Conservation (phyloP, 1,284 basidiomycete species). For the Pseudozyma sp. region DNA sequence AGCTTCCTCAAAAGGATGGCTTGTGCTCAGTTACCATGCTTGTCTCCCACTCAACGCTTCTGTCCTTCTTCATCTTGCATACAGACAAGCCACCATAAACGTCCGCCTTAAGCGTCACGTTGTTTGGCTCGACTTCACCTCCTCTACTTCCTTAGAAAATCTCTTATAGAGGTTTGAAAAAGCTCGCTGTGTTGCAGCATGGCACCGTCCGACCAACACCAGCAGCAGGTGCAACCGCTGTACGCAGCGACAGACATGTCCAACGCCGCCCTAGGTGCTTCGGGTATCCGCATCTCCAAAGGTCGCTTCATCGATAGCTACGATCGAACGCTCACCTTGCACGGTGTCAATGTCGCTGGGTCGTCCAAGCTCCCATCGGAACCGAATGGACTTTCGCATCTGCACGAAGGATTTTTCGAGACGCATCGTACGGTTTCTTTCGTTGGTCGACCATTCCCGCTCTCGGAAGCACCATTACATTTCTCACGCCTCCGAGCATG, state of each 20-base stretch:
- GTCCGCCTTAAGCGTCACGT: too few species aligned
- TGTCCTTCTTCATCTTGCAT: not conserved
- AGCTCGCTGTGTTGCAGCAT: not conserved
- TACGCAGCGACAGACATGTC: conserved; percentile 57
- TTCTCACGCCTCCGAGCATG: conserved; percentile 66
- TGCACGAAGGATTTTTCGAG: conserved; percentile 58
- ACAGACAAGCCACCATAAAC: not conserved
- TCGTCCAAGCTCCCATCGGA: conserved; percentile 66
- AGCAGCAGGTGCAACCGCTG: too few species aligned
- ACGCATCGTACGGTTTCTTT: conserved; percentile 68
- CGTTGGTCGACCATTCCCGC: conserved; percentile 69
- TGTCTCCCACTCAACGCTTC: not conserved
- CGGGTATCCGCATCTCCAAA: conserved; percentile 30
- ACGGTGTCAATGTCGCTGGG: conserved; percentile 69
- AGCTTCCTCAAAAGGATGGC: not conserved
- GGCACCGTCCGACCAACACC: conserved; percentile 3
- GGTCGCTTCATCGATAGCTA: conserved; percentile 64
- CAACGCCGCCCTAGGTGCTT: conserved; percentile 37
- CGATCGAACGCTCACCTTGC: conserved; percentile 67
- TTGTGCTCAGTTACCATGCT: conserved; percentile 5
- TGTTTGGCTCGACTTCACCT: not conserved
- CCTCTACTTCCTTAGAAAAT: not conserved
- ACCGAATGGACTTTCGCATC: conserved; percentile 49
- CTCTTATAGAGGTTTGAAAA: not conserved
- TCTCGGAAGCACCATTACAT: conserved; percentile 64